Evolutionary conservation across 2,329 filamentous ascomycete species (phyloP).

Genomic region (Simplicillium aogashimaense): DNA sequence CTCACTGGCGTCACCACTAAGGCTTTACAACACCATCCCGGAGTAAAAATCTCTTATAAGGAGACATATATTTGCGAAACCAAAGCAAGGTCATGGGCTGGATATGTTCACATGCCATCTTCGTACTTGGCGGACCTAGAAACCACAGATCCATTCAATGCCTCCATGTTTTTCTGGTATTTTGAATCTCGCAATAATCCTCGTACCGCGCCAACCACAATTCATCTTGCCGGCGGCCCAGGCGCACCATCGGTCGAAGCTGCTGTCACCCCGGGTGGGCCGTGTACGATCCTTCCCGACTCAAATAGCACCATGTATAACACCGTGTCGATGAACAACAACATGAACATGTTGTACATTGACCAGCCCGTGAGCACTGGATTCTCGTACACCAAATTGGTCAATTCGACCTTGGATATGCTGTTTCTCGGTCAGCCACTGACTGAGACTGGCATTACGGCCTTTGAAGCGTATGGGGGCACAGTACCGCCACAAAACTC

Average conservation of each 20-base stretch:
- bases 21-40: neutral
- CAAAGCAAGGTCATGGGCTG: slow-evolving; percentile 3
- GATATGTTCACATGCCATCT: slow-evolving; percentile 4
- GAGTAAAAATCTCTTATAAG: slow-evolving; percentile 3
- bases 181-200: slow-evolving; percentile 24
- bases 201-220: slow-evolving; percentile 20
- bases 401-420: slow-evolving; percentile 48
- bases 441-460: too few species aligned
- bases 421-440: slow-evolving; percentile 10
- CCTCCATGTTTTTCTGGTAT: slow-evolving; percentile 32
- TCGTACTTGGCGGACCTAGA: slow-evolving; percentile 3
- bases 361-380: slow-evolving; percentile 54
- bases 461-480: too few species aligned
- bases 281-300: slow-evolving; percentile 32
- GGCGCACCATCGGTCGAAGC: slow-evolving; percentile 37
- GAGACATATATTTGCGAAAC: slow-evolving; percentile 3
- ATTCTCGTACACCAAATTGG: slow-evolving; percentile 51
- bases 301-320: slow-evolving; percentile 42
- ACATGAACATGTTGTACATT: slow-evolving; percentile 38
- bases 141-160: slow-evolving; percentile 3
- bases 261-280: too few species aligned
- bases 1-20: neutral
- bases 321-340: slow-evolving; percentile 50
- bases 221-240: slow-evolving; percentile 56
- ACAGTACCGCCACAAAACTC: slow-evolving; percentile 8